A percentile compares a stretch with the other conserved stretches of the same genome.
phyloP scores from a whole-genome alignment of 2,329 filamentous ascomycete species.

The Alternaria triticina region DNA sequence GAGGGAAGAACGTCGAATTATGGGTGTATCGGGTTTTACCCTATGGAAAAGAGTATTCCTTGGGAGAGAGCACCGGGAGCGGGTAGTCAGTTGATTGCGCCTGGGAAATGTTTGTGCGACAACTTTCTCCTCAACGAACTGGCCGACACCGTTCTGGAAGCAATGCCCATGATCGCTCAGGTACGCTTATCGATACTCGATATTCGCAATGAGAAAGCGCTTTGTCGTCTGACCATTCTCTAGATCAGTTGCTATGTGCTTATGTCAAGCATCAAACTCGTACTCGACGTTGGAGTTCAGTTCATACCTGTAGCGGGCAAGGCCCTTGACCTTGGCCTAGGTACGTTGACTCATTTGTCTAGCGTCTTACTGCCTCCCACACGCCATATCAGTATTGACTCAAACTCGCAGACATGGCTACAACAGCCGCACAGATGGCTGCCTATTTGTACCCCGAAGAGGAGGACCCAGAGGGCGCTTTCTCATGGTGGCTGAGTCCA shows the following conservation, averaged over 20 bases:
- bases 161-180: conserved; percentile 15
- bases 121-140: conserved; percentile 12
- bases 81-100: not conserved
- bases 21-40: conserved; percentile 6
- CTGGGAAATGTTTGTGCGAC: conserved; percentile 7
- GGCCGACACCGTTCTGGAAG: conserved; percentile 10
- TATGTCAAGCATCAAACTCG: conserved; percentile 10
- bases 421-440: conserved; percentile 11
- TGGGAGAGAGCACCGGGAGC: conserved; percentile 4
- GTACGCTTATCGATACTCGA: not conserved
- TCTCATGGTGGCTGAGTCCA: conserved; percentile 13
- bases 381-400: no score
- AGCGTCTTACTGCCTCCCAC: no score
- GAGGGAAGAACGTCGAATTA: conserved; percentile 13
- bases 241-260: conserved; percentile 14
- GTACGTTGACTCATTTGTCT: no score
- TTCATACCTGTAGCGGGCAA: conserved; percentile 7
- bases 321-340: conserved; percentile 1
- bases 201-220: no score
- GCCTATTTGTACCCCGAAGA: conserved; percentile 3
- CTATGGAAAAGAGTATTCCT: conserved; percentile 1
- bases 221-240: no score
- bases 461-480: conserved; percentile 8
- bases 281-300: conserved; percentile 6
- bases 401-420: not conserved